Conservation (phyloP, 2,329 filamentous ascomycete species). For the Monosporascus sp. region DNA sequence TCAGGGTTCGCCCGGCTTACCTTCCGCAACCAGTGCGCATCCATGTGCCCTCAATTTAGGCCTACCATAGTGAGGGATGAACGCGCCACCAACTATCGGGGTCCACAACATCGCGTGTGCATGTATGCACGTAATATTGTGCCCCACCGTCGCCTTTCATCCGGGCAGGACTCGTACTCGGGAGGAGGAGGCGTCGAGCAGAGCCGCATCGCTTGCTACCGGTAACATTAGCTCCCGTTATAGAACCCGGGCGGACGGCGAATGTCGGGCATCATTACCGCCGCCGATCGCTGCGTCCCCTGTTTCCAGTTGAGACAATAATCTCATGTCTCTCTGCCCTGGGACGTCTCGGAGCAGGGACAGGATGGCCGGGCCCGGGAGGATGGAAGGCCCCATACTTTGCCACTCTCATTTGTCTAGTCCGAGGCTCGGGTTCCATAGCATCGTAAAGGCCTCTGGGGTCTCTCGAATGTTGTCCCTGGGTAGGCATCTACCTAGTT, state of each 20-base stretch:
- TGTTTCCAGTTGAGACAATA: too few relatives aligned
- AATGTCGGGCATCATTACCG: background rate
- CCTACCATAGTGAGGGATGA: too few relatives aligned
- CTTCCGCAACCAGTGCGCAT: background rate
- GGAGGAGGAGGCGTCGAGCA: background rate
- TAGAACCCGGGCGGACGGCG: background rate
- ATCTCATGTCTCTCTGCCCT: too few relatives aligned
- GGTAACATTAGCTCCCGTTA: background rate
- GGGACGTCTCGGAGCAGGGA: too few relatives aligned
- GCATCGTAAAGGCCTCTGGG: too few relatives aligned
- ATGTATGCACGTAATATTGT: background rate
- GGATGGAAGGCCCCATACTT: too few relatives aligned
- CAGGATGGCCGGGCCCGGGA: too few relatives aligned
- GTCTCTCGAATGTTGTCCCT: background rate
- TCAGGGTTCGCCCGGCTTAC: background rate
- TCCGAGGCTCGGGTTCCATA: too few relatives aligned
- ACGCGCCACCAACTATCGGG: background rate
- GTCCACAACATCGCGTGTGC: background rate
- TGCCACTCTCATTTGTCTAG: too few relatives aligned
- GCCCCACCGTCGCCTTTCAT: background rate
- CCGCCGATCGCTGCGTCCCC: background rate
- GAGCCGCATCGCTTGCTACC: background rate
- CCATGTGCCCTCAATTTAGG: too few relatives aligned
- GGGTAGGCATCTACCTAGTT: background rate
- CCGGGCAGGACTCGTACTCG: background rate